Evolutionary conservation across 257 asterid species (phyloP).

Genomic region (Buddleja alternifolia): DNA sequence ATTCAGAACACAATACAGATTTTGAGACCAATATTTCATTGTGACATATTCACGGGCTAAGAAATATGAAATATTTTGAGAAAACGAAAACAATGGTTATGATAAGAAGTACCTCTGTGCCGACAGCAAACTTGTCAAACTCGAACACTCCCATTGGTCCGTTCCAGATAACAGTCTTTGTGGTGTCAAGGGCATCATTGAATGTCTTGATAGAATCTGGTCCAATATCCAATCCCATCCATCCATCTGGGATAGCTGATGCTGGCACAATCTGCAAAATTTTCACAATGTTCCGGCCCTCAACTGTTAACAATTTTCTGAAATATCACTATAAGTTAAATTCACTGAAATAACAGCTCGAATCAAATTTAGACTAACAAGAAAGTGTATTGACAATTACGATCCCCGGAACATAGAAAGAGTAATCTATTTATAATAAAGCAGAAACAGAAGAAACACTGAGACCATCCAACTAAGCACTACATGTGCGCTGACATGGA

Average conservation of each 20-base stretch:
- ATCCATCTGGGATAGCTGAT: constrained; percentile 32
- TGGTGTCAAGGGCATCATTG: constrained; percentile 19
- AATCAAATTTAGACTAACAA: neutral
- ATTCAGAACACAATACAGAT: neutral
- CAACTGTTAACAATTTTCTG: neutral
- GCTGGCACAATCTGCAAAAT: constrained; percentile 28
- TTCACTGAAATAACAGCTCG: neutral
- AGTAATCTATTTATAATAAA: no score
- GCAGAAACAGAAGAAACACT: no score
- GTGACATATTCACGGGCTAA: no score
- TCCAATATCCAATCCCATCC: constrained; percentile 37
- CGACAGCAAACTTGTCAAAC: constrained; percentile 30
- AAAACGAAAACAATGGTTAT: neutral
- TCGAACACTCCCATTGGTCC: constrained; percentile 36
- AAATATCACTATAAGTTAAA: neutral
- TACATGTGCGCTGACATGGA: no score
- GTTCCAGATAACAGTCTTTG: constrained; percentile 32
- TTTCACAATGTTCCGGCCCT: no score
- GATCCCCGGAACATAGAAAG: no score
- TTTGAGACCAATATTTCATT: no score
- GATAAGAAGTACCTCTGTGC: constrained; percentile 23
- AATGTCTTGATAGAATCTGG: constrained; percentile 31
- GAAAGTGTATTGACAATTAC: no score
- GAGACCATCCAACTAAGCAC: no score
- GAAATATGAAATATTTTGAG: neutral